Evolutionary conservation across 495 filamentous ascomycete species (phyloP).

Genomic region (Hypoxylon intermedium): DNA sequence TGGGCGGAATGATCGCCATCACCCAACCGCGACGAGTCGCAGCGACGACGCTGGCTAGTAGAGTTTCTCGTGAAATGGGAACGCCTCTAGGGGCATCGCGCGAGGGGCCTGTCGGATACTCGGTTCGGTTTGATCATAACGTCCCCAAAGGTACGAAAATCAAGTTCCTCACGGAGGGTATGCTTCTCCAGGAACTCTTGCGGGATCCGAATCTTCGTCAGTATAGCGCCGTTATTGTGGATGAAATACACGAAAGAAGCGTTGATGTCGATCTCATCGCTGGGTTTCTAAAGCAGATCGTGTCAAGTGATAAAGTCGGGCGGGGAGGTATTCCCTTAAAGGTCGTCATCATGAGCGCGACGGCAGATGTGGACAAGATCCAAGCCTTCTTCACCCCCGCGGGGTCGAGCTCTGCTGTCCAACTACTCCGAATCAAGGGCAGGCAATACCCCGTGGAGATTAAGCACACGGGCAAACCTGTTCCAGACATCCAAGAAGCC

Average conservation of each 20-base stretch:
- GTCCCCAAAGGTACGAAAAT: conserved; percentile 74
- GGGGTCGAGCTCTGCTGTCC: conserved; percentile 28
- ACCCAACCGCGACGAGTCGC: conserved; percentile 95
- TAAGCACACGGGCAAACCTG: conserved; percentile 76
- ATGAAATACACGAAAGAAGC: conserved; percentile 96
- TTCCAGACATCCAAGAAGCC: conserved; percentile 82
- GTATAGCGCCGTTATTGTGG: conserved; percentile 90
- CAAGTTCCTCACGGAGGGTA: conserved; percentile 96
- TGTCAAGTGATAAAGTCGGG: conserved; percentile 63
- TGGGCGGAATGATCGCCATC: conserved; percentile 90
- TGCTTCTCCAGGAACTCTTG: conserved; percentile 93
- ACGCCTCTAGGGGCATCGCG: conserved; percentile 71
- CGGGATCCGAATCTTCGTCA: conserved; percentile 80
- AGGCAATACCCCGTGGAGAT: conserved; percentile 86
- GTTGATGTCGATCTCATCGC: conserved; percentile 92
- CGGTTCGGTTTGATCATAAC: conserved; percentile 88
- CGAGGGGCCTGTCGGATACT: conserved; percentile 77
- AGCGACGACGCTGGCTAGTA: conserved; percentile 86
- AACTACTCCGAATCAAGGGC: conserved; percentile 79
- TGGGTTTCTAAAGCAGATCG: conserved; percentile 82
- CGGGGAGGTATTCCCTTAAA: conserved; percentile 79
- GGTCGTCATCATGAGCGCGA: conserved; percentile 96
- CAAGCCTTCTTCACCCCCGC: conserved; percentile 70
- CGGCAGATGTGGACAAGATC: conserved; percentile 82
- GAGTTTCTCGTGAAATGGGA: conserved; percentile 91